Evolutionary conservation across 2,329 filamentous ascomycete species (phyloP), one percentile per base, ranked within the genome.

Genomic region (Orbilia blumenaviensis): DNA sequence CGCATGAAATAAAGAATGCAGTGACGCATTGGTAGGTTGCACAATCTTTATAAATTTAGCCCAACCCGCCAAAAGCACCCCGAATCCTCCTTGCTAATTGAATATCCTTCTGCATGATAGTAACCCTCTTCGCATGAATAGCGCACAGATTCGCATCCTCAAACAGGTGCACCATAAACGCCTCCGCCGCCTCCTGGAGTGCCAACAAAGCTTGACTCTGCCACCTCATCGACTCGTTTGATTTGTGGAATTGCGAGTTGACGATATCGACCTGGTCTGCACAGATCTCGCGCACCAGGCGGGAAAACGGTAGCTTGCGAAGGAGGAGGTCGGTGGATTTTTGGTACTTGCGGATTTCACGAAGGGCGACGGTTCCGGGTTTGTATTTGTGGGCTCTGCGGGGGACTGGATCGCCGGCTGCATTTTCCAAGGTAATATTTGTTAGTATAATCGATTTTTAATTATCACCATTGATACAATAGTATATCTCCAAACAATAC

Each of bases 41-140:
- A n/a, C n/a, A n/a, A n/a, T n/a, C n/a, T n/a, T n/a, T n/a, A n/a
- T n/a, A n/a, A n/a, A 38, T 60, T 84, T 84, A 88, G 84, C 83
- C 90, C 84, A 84, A 86, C 80, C 91, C 91, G 52, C 89, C 91
- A 91, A 91, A 94, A 50, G 90, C 87, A 10, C 92, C 92, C 61
- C 92, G 86, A 84, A 94, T 93, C 79, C 92, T 85, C 81, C 92
- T 86, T 18, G 94, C 94, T 76, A 98, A 88, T 84, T 97, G 94
- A 80, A 99, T 97, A 84, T 98, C 95, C 85, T 97, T 97, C 84
- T 95, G 93, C 92, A 96, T 94, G 80, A 97, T 96, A 41, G 94
- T 98, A 63, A 98, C 93, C 82, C 94, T 88, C 86, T 97, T 97
- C 77, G 94, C 95, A 84, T 98, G 94, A 80, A 98, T 94, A 78